Conservation (phyloP, 176 grass and related monocot genomes). For the Oryza punctata region DNA sequence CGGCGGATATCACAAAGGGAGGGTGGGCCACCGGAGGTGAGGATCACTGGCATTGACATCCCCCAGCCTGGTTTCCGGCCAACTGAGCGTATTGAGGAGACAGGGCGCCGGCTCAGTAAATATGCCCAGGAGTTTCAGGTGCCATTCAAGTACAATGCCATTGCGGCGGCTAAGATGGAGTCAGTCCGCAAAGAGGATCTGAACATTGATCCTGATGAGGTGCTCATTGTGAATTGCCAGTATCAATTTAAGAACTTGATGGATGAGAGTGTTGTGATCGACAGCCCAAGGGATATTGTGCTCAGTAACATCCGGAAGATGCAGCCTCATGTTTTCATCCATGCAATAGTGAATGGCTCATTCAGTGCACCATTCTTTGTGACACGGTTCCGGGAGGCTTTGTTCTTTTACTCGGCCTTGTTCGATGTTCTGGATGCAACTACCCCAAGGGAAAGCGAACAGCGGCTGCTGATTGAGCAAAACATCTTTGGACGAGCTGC, state of each 20-base stretch:
- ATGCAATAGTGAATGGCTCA: slow-evolving; percentile 70
- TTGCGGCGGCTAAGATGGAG: slow-evolving; percentile 62
- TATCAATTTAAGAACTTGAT: slow-evolving; percentile 71
- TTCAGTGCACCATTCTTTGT: slow-evolving; percentile 83
- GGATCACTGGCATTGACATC: slow-evolving; percentile 67
- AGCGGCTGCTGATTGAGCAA: slow-evolving; percentile 74
- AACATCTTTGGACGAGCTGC: slow-evolving; percentile 65
- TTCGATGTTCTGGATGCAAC: slow-evolving; percentile 80
- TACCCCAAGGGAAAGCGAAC: slow-evolving; percentile 65
- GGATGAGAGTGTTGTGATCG: slow-evolving; percentile 73
- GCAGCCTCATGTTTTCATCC: slow-evolving; percentile 59
- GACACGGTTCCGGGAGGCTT: slow-evolving; percentile 74
- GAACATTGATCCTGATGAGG: slow-evolving; percentile 58
- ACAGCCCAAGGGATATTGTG: slow-evolving; percentile 71
- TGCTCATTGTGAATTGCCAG: slow-evolving; percentile 63
- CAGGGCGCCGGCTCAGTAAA: slow-evolving; percentile 56
- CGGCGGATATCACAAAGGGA: slow-evolving; percentile 35
- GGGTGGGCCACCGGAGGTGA: slow-evolving; percentile 64
- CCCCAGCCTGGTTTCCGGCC: slow-evolving; percentile 85
- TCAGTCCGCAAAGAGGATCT: slow-evolving; percentile 55
- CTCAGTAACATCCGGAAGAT: slow-evolving; percentile 70
- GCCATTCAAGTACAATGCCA: slow-evolving; percentile 59
- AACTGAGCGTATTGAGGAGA: slow-evolving; percentile 62
- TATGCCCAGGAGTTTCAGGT: slow-evolving; percentile 60
- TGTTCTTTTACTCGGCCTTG: slow-evolving; percentile 72